phyloP scores from a whole-genome alignment of 148 eudicot species.

The Oxyria digyna region DNA sequence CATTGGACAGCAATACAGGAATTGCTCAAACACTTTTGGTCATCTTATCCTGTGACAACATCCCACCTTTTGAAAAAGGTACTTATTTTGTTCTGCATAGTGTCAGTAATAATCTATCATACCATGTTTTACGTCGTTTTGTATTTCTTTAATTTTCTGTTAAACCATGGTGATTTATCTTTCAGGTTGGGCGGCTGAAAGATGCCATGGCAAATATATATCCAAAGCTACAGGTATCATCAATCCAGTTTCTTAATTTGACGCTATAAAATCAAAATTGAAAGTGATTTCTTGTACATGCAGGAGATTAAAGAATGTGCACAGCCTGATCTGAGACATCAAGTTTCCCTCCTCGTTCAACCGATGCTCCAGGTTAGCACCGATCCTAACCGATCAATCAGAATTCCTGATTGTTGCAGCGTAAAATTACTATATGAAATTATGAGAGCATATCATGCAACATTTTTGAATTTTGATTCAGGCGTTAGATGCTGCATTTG shows the following conservation, averaged over 20 bases:
- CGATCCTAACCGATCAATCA: background rate
- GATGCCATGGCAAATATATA: slow-evolving; percentile 79
- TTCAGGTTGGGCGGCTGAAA: slow-evolving; percentile 68
- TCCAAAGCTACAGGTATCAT: slow-evolving; percentile 70
- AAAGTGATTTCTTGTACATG: background rate
- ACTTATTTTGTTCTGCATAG: slow-evolving; percentile 1
- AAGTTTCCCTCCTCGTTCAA: slow-evolving; percentile 84
- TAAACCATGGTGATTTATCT: slow-evolving; percentile 3
- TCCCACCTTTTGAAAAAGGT: slow-evolving; percentile 64
- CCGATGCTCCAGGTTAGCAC: slow-evolving; percentile 44
- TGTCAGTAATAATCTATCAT: background rate
- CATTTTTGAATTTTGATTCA: slow-evolving; percentile 18
- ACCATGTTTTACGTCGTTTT: background rate
- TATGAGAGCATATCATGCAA: no score
- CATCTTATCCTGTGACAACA: slow-evolving; percentile 86
- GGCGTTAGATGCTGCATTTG: slow-evolving; percentile 91
- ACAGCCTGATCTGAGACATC: slow-evolving; percentile 78
- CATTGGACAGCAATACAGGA: slow-evolving; percentile 94
- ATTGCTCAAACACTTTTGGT: slow-evolving; percentile 92
- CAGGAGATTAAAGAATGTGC: slow-evolving; percentile 82
- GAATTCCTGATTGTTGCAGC: background rate
- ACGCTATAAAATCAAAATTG: background rate
- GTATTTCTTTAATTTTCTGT: background rate
- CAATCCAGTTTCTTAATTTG: background rate
- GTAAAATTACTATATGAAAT: background rate